Evolutionary conservation across 257 asterid genomes (phyloP), one percentile per base, ranked within the genome.

Genomic region (Cynanchum wilfordii): DNA sequence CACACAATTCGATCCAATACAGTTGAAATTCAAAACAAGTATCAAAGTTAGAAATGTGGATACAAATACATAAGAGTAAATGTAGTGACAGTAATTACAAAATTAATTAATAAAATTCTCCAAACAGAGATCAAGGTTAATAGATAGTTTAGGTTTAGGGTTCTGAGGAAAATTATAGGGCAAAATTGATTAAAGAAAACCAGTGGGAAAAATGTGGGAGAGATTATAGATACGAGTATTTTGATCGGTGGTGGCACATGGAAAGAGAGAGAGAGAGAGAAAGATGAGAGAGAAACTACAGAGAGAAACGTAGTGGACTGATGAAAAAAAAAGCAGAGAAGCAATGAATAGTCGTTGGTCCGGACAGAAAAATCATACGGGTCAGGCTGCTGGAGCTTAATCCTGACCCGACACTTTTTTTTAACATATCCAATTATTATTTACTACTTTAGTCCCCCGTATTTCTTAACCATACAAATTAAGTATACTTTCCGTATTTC

Each of bases 291-390:
- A 24, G 75, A 71, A 33, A 33, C 4, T 33, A 33, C 24, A 68
- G 5, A 54, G 44, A 54, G 59, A 54, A 7, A 69, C 36, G 64
- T 81, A 69, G 88, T 77, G 86, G 89, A 81, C 84, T 77, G 82
- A 74, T 29, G 54, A 52, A 51, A 83, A 82, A 80, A 66, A 75
- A 60, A 73, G 16, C 47, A 42, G 47, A 67, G 70, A 56, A 76
- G 76, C 58, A 54, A 58, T 42, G 81, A 67, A 69, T 22, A 22
- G 40, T 71, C 54, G 72, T 68, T 50, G 62, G 33, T 51, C n/a
- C 54, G 47, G 6, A 55, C n/a, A 66, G 30, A 30, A 50, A 50
- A 20, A 68, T 47, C 16, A 73, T 19, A 11, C 74, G 79, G 79
- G 74, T 68, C 79, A 56, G 29, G 73, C 65, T 73, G 45, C 65